phyloP scores from a whole-genome alignment of 2,329 filamentous ascomycete genomes.

The Plenodomus tracheiphilus region DNA sequence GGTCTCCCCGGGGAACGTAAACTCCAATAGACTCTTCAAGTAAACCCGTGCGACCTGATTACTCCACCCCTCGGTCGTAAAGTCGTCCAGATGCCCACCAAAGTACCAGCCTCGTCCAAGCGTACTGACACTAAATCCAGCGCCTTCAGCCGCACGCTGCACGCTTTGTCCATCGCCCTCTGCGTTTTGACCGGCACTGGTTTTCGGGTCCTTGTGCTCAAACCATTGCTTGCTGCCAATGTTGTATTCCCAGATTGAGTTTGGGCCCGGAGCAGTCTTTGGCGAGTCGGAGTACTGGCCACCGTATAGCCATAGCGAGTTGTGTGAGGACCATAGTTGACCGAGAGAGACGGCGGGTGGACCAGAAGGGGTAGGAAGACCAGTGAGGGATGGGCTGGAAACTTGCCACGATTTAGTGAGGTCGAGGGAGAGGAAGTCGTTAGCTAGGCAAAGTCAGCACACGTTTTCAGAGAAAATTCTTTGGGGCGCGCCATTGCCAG shows the following conservation, averaged over 20 bases:
- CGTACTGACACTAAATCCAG: conserved; percentile 69
- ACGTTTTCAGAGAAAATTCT: not conserved
- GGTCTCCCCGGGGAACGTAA: conserved; percentile 70
- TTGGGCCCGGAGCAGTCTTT: conserved; percentile 57
- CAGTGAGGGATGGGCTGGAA: conserved; percentile 63
- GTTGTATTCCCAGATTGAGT: conserved; percentile 72
- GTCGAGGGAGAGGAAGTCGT: conserved; percentile 73
- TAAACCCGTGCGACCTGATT: conserved; percentile 66
- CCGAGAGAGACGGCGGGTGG: conserved; percentile 73
- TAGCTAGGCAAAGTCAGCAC: conserved; percentile 40
- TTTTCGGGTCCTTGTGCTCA: conserved; percentile 64
- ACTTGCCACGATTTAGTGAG: conserved; percentile 73
- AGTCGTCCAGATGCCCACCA: conserved; percentile 72
- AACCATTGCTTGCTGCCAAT: conserved; percentile 64
- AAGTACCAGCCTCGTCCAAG: conserved; percentile 77
- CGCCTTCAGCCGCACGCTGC: conserved; percentile 73
- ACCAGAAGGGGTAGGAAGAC: conserved; percentile 66
- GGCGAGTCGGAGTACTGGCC: conserved; percentile 72
- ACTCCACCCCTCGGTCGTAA: conserved; percentile 69
- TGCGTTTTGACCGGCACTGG: conserved; percentile 66
- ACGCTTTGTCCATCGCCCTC: conserved; percentile 59
- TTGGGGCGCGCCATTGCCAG: not conserved
- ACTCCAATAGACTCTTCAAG: conserved; percentile 74
- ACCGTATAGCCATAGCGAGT: conserved; percentile 73
- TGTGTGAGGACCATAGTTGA: conserved; percentile 74